A percentile compares a stretch with the other conserved stretches of the same genome.
phyloP scores from a whole-genome alignment of 2,329 filamentous ascomycete genomes.

The Calonectria honghensis region DNA sequence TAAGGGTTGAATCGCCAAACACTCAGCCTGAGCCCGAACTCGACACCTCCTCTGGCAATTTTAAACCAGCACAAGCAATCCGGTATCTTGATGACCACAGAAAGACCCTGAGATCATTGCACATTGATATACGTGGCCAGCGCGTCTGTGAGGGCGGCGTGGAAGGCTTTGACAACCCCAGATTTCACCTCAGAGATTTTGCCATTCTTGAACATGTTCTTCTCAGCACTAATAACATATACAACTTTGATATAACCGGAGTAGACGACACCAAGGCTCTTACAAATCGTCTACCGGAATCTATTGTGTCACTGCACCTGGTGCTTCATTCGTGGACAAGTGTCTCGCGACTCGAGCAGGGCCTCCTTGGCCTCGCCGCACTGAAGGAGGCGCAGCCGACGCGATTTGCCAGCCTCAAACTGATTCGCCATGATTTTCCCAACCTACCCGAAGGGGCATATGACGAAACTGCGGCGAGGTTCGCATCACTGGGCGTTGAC shows the following conservation, averaged over 20 bases:
- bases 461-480: neutral
- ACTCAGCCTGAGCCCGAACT: constrained; percentile 10
- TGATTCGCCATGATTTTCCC: constrained; percentile 28
- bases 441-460: constrained; percentile 10
- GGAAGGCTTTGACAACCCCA: constrained; percentile 10
- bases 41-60: constrained; percentile 10
- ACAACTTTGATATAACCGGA: constrained; percentile 18
- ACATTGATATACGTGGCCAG: constrained; percentile 39
- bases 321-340: neutral
- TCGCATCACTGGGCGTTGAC: constrained; percentile 20
- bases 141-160: neutral
- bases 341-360: constrained; percentile 22
- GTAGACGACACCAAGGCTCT: constrained; percentile 33
- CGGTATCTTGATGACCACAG: constrained; percentile 30
- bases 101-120: constrained; percentile 35
- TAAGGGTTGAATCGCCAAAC: constrained; percentile 6
- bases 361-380: constrained; percentile 28
- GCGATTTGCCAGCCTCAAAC: constrained; percentile 24
- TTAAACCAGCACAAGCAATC: constrained; percentile 34
- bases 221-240: constrained; percentile 31
- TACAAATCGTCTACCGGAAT: constrained; percentile 23
- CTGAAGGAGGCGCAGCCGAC: neutral
- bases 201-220: constrained; percentile 37
- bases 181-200: constrained; percentile 37
- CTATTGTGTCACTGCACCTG: constrained; percentile 36